phyloP scores from a whole-genome alignment of 164 flowering plant species.

The Warburgia ugandensis region DNA sequence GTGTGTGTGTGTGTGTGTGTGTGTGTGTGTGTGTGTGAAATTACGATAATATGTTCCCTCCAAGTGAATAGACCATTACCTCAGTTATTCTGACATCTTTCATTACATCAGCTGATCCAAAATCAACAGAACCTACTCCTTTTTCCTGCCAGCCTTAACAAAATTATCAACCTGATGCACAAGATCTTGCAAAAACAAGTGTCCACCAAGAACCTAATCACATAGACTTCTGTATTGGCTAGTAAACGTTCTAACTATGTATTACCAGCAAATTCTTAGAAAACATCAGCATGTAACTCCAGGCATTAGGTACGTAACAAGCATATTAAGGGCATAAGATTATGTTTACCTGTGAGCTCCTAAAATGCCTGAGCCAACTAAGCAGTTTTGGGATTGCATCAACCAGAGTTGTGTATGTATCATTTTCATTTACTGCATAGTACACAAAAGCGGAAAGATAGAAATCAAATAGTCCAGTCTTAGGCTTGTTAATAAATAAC shows the following conservation, averaged over 20 bases:
- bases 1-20: not conserved
- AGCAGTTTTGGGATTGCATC: slow-evolving; percentile 71
- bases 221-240: no score
- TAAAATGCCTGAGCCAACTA: slow-evolving; percentile 60
- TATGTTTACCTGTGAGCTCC: slow-evolving; percentile 46
- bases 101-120: slow-evolving; percentile 46
- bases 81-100: slow-evolving; percentile 51
- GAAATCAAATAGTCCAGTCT: not conserved
- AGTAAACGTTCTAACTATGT: no score
- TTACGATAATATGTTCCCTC: no score
- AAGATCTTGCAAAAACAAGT: not conserved
- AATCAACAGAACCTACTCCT: slow-evolving; percentile 37
- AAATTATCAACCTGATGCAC: slow-evolving; percentile 3
- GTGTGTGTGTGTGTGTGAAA: not conserved
- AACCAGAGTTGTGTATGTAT: slow-evolving; percentile 40
- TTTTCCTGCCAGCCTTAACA: slow-evolving; percentile 28
- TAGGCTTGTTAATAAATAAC: not conserved
- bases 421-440: slow-evolving; percentile 69
- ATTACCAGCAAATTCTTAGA: no score
- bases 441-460: slow-evolving; percentile 13
- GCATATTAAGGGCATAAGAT: not conserved
- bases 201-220: not conserved
- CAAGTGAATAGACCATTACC: slow-evolving; percentile 36
- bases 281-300: no score
- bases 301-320: no score